phyloP scores from a whole-genome alignment of 116 monocot genomes.

The Papilionanthe hybrid region DNA sequence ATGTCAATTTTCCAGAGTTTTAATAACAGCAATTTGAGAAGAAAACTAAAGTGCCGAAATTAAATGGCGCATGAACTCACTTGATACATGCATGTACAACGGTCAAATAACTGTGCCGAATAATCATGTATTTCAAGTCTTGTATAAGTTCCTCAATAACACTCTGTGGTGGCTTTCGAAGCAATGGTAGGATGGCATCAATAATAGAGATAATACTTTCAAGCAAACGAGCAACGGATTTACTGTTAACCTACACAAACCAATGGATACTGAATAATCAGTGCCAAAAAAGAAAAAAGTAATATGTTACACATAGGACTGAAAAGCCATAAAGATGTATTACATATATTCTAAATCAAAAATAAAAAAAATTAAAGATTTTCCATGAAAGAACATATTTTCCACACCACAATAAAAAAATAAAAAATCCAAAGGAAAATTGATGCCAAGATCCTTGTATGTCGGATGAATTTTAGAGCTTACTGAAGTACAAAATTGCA shows the following conservation, averaged over 20 bases:
- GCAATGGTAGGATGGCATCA: slow-evolving; percentile 83
- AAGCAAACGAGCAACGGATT: slow-evolving; percentile 69
- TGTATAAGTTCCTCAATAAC: slow-evolving; percentile 89
- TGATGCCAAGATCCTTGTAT: background rate
- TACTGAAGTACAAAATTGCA: background rate
- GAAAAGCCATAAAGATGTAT: background rate
- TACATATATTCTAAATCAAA: background rate
- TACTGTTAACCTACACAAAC: slow-evolving; percentile 63
- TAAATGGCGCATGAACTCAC: slow-evolving; percentile 21
- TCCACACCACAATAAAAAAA: background rate
- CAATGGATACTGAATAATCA: background rate
- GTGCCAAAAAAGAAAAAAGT: background rate
- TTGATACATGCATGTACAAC: slow-evolving; percentile 98
- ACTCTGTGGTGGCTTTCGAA: slow-evolving; percentile 74
- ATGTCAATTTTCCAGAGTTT: background rate
- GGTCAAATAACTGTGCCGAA: slow-evolving; percentile 84
- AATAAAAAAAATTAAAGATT: background rate
- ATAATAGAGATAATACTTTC: slow-evolving; percentile 96
- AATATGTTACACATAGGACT: background rate
- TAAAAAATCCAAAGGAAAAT: background rate
- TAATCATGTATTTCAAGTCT: slow-evolving; percentile 91
- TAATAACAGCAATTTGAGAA: background rate
- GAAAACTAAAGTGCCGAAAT: background rate
- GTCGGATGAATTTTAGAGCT: background rate
- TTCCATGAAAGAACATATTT: background rate